Evolutionary conservation across 2,329 filamentous ascomycete genomes (phyloP).

Genomic region (Fusarium chuoi): DNA sequence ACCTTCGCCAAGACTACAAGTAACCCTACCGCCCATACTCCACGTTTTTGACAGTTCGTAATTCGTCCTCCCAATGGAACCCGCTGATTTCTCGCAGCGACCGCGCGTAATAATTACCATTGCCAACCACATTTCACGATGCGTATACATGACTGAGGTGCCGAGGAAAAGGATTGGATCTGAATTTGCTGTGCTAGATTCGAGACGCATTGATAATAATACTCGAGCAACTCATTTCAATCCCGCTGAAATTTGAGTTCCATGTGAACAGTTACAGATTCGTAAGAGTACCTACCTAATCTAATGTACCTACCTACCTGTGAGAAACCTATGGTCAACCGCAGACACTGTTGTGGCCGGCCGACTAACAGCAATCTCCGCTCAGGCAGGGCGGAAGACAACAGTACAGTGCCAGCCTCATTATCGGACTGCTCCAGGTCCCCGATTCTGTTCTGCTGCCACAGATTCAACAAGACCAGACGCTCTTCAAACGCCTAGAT

Average conservation of each 20-base stretch:
- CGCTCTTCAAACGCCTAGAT: background rate
- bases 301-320: background rate
- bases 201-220: background rate
- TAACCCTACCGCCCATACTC: constrained; percentile 31
- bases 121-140: constrained; percentile 26
- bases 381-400: background rate
- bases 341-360: background rate
- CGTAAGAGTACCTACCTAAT: background rate
- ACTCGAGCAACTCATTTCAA: background rate
- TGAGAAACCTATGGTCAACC: background rate
- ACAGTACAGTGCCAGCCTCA: constrained; percentile 3
- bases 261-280: background rate
- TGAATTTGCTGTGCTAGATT: background rate
- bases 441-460: background rate
- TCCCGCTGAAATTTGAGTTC: constrained; percentile 15
- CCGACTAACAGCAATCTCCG: background rate
- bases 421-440: constrained; percentile 2
- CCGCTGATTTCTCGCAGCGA: constrained; percentile 23
- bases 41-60: constrained; percentile 26
- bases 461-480: background rate
- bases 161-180: background rate
- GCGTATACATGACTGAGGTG: background rate
- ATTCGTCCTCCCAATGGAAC: constrained; percentile 7
- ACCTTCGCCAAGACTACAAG: constrained; percentile 27
- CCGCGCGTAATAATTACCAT: constrained; percentile 7